phyloP scores from a whole-genome alignment of 257 asterid species.

The Petunia axillaris region DNA sequence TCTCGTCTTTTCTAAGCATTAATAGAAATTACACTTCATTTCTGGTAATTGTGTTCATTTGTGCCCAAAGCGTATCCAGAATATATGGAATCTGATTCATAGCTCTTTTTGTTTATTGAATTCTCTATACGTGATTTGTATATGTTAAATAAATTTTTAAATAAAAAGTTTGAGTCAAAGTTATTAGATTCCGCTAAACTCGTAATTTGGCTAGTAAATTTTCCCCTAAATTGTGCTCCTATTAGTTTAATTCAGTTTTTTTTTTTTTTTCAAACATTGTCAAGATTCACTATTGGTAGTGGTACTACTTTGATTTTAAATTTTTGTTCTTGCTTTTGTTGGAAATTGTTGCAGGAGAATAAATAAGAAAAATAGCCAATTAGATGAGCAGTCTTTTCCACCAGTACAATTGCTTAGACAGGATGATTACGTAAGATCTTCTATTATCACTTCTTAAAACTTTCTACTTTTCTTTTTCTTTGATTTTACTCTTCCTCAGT shows the following conservation, averaged over 20 bases:
- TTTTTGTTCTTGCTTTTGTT: neutral
- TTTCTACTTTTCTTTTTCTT: neutral
- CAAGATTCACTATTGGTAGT: neutral
- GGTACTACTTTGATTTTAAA: neutral
- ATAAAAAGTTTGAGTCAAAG: too few species aligned
- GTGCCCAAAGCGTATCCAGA: neutral
- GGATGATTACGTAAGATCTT: conserved; percentile 50
- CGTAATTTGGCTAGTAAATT: too few species aligned
- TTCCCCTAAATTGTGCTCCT: too few species aligned
- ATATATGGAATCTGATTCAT: too few species aligned
- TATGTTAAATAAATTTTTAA: too few species aligned
- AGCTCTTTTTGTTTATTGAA: too few species aligned
- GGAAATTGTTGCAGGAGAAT: conserved; percentile 36
- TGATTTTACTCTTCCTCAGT: neutral
- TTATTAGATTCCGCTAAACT: too few species aligned
- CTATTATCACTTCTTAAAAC: neutral
- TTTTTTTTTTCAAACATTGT: too few species aligned
- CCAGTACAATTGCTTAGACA: conserved; percentile 55
- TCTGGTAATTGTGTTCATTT: too few species aligned
- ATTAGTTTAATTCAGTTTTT: too few species aligned
- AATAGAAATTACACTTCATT: too few species aligned
- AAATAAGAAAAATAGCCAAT: conserved; percentile 29
- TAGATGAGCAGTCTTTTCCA: conserved; percentile 42
- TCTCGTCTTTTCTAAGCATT: neutral
- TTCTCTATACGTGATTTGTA: too few species aligned